phyloP scores from a whole-genome alignment of 176 grass and related monocot species.

The Oropetium thomaeum region DNA sequence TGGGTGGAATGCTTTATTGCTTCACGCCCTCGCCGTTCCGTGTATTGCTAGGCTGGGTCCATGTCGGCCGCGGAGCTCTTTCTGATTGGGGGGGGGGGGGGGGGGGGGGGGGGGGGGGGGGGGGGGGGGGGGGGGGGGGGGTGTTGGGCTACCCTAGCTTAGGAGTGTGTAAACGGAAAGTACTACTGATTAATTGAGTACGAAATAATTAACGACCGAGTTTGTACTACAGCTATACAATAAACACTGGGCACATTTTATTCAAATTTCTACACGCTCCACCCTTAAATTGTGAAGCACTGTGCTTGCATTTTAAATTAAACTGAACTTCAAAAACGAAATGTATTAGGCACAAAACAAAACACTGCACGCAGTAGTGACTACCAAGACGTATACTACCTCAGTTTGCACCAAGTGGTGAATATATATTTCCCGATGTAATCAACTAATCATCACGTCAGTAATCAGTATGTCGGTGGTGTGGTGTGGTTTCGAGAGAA shows the following conservation, averaged over 20 bases:
- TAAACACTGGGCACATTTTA: background rate
- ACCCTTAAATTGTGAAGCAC: no score
- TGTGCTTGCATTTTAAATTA: no score
- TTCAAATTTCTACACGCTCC: background rate
- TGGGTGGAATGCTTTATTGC: background rate
- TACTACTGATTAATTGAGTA: background rate
- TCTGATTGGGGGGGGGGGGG: no score
- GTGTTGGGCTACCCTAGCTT: background rate
- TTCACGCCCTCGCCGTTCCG: slow-evolving; percentile 16
- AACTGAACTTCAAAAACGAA: no score
- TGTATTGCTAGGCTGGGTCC: slow-evolving; percentile 17
- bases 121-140: no score
- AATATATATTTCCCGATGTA: background rate
- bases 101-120: no score
- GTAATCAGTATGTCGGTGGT: background rate
- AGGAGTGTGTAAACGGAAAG: background rate
- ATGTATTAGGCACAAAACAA: no score
- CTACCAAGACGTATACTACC: no score
- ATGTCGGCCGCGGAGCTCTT: background rate
- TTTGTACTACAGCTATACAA: no score
- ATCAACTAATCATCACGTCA: background rate
- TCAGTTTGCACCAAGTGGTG: no score
- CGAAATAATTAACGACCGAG: background rate
- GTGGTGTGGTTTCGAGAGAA: background rate
- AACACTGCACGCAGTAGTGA: no score